Conservation (phyloP, 768 basidiomycete species). For the Clathrus columnatus region DNA sequence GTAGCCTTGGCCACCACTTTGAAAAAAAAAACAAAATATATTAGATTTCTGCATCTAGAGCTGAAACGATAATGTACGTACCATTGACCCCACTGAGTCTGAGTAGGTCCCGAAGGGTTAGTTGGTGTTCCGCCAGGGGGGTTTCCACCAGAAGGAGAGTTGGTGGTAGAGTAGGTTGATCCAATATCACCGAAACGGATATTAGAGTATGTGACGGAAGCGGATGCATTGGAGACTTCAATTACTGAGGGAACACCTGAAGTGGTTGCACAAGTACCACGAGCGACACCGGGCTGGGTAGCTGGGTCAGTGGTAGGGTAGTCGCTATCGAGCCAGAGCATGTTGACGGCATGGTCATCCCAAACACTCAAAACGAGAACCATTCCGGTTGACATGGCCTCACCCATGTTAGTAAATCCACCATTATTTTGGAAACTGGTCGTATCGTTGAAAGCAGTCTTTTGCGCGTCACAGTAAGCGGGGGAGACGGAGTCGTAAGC, state of each 20-base stretch:
- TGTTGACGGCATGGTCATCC: conserved; percentile 47
- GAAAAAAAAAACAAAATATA: too few species aligned
- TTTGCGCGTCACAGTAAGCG: conserved; percentile 38
- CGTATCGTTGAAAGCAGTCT: conserved; percentile 36
- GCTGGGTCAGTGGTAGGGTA: conserved; percentile 32
- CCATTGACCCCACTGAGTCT: conserved; percentile 1
- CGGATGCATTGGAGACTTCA: conserved; percentile 29
- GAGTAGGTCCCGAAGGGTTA: neutral
- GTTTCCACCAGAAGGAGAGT: conserved; percentile 36
- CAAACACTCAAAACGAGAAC: conserved; percentile 43
- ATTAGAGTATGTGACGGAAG: conserved; percentile 45
- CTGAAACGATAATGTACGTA: neutral
- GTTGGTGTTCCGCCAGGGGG: conserved; percentile 35
- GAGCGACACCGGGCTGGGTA: conserved; percentile 33
- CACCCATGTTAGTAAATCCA: conserved; percentile 28
- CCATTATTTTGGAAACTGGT: conserved; percentile 34
- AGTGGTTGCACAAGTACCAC: conserved; percentile 41
- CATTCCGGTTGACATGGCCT: conserved; percentile 33
- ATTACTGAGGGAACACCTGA: conserved; percentile 39
- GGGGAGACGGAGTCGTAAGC: conserved; percentile 40
- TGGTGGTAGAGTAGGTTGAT: conserved; percentile 26
- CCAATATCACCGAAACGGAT: conserved; percentile 44
- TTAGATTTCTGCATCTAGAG: neutral
- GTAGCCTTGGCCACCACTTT: neutral
- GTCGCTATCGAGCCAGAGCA: conserved; percentile 50